Percentiles rank a stretch among this genome's conserved stretches.
phyloP scores from a whole-genome alignment of 129 eudicot genomes.

The Flaveria sonorensis region DNA sequence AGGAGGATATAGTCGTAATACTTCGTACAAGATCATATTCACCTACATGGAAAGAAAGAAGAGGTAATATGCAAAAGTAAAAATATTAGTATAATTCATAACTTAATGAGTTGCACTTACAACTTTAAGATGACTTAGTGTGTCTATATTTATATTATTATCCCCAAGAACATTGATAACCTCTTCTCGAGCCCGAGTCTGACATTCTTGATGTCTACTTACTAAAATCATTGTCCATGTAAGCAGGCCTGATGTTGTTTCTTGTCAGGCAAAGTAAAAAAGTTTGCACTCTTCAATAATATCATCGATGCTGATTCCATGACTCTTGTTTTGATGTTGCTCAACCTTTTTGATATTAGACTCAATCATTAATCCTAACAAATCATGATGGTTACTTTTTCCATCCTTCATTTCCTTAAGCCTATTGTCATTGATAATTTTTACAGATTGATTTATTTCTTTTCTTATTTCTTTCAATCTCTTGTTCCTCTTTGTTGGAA shows the following conservation, averaged over 20 bases:
- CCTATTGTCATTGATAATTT: neutral
- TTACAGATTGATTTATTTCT: neutral
- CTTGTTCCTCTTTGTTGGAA: neutral
- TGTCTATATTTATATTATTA: neutral
- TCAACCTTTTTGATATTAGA: neutral
- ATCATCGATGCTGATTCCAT: neutral
- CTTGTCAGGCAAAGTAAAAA: neutral
- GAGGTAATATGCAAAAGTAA: neutral
- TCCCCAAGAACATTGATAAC: neutral
- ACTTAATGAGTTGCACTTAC: neutral
- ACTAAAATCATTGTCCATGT: neutral
- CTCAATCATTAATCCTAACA: constrained; percentile 1
- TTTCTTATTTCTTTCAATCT: neutral
- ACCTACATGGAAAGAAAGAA: neutral
- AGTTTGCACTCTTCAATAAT: neutral
- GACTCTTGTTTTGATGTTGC: neutral
- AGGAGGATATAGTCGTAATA: neutral
- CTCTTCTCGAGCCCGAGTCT: neutral
- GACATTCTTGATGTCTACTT: neutral
- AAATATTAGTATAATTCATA: neutral
- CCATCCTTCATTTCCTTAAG: neutral
- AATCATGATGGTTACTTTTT: neutral
- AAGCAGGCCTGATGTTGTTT: neutral
- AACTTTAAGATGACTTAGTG: neutral
- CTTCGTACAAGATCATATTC: neutral